These are phyloP conservation scores for Somion occarium DNA, from an alignment of 1,284 basidiomycete species.

Conservation along the genomic window DNA sequence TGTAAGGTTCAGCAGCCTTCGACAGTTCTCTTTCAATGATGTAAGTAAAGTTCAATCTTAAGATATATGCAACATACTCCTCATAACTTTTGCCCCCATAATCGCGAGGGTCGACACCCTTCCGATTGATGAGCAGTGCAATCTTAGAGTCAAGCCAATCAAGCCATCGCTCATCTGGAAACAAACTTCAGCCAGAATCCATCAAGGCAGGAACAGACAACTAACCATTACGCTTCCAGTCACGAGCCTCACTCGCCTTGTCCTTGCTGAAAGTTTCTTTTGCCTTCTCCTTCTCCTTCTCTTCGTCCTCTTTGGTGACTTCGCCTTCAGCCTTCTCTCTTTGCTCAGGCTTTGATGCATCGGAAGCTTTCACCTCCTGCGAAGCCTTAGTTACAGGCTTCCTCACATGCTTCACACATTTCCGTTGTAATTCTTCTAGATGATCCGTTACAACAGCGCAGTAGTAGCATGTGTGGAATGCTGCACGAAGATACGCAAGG, in stretches of 20 bases:
- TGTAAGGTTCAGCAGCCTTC: constrained; percentile 69
- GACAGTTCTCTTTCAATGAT: constrained; percentile 61
- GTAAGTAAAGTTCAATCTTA: constrained; percentile 9
- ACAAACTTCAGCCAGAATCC: constrained; percentile 4
- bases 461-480: constrained; percentile 92
- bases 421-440: constrained; percentile 88
- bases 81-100: constrained; percentile 88
- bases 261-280: constrained; percentile 30
- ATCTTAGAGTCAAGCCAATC: constrained; percentile 84
- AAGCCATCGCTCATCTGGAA: constrained; percentile 78
- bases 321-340: constrained; percentile 37
- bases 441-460: constrained; percentile 89
- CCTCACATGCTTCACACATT: constrained; percentile 88
- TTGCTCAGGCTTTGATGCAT: constrained; percentile 37
- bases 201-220: constrained; percentile 6
- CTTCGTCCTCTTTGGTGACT: constrained; percentile 30
- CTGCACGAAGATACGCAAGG: constrained; percentile 78
- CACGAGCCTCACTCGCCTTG: constrained; percentile 35
- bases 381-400: constrained; percentile 58
- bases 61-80: constrained; percentile 55
- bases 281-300: constrained; percentile 26
- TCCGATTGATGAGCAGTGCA: constrained; percentile 69
- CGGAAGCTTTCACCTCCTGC: constrained; percentile 47
- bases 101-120: constrained; percentile 76
- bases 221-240: constrained; percentile 70